Evolutionary conservation across 441 rosid species (phyloP).

Genomic region (Aleurites moluccanus): DNA sequence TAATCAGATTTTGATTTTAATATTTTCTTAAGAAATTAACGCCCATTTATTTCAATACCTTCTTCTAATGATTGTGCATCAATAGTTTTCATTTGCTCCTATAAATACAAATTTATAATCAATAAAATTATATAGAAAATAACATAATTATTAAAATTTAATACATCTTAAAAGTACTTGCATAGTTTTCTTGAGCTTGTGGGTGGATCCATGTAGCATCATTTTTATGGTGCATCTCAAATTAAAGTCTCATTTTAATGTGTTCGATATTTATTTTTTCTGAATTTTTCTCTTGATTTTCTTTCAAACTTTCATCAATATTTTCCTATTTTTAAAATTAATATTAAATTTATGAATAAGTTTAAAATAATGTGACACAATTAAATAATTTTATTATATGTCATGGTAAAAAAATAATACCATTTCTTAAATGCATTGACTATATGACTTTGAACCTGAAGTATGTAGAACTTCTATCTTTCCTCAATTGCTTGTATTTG

Average conservation of each 20-base stretch:
- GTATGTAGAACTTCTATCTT: neutral
- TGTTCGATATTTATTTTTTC: neutral
- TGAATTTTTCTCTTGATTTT: neutral
- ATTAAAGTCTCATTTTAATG: neutral
- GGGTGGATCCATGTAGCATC: neutral
- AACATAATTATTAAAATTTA: no score
- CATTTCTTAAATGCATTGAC: neutral
- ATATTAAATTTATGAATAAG: neutral
- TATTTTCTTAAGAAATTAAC: neutral
- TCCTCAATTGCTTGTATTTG: neutral
- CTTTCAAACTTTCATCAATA: neutral
- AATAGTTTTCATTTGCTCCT: neutral
- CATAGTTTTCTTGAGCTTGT: conserved; percentile 1
- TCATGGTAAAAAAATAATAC: neutral
- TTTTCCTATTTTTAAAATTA: neutral
- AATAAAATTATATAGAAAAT: no score
- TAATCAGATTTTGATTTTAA: neutral
- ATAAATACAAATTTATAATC: neutral
- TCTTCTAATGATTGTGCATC: neutral
- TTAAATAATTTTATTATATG: no score
- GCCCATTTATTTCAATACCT: neutral
- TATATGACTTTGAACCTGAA: neutral
- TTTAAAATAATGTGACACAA: neutral
- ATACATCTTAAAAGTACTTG: neutral
- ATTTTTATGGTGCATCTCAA: neutral